Evolutionary conservation across 345 rosid species (phyloP), one percentile per base, ranked within the genome.

Genomic region (Eutrema yunnanense): DNA sequence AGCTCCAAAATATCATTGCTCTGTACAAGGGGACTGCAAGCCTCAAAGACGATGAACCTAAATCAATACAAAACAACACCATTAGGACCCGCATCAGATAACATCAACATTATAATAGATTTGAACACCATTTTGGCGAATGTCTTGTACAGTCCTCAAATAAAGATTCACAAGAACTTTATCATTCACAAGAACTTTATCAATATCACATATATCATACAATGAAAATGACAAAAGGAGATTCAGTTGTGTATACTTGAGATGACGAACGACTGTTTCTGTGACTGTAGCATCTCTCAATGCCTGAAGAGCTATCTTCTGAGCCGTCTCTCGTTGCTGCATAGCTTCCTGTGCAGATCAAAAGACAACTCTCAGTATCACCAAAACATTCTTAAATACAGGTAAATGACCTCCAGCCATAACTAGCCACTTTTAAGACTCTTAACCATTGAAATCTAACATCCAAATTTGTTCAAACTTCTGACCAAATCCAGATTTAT

Each of bases 281-380:
- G 86, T 84, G 3, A 92, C 91, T 67, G 90, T 71, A 74, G 98
- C 98, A 9, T 90, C 98, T 86, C 95, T 85, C 6, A 96, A 76
- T 10, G 98, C 98, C 65, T 87, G 91, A 48, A 92, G 92, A 46
- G 99, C 97, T 44, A 84, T 78, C 77, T 88, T 96, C 81, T 92
- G 98, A 69, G 98, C 92, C 9, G 79, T 80, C 72, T 92, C 96
- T 48, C 92, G 76, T 76, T 84, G 98, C 74, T 85, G 97, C 72
- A 87, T 82, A 46, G 96, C 97, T 80, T 90, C 97, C 99, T 92
- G 91, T 80, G 6, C 63, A 67, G 29, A 49, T 58, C 49, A 70
- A 33, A 52, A 47, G 13, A 74, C 14, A 67, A 34, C 47, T 41
- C 22, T 60, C 29, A 63, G 19, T 11, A 53, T 75, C 50, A 61